Conservation (phyloP, 2,329 filamentous ascomycete species). For the Myriosclerotinia duriaeana region DNA sequence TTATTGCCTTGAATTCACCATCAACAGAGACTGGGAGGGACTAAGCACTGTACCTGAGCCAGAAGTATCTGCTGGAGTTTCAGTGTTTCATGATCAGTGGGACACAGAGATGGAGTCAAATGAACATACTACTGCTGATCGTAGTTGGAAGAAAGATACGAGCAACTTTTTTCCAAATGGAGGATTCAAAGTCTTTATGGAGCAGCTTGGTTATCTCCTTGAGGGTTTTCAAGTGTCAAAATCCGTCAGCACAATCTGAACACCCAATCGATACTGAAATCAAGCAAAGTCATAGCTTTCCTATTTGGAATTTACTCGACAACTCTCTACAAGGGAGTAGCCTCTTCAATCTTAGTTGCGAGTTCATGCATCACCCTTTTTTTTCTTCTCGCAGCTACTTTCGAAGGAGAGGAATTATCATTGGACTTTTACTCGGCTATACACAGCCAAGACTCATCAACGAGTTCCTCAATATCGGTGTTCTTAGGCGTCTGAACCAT, state of each 20-base stretch:
- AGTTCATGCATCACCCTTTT: not conserved
- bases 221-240: not conserved
- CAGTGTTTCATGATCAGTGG: slow-evolving; percentile 38
- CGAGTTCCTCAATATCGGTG: not conserved
- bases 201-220: not conserved
- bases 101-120: slow-evolving; percentile 36
- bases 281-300: not conserved
- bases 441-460: not conserved
- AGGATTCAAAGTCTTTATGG: slow-evolving; percentile 32
- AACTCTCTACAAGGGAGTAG: not conserved
- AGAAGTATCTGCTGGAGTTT: slow-evolving; percentile 32
- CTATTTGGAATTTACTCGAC: not conserved
- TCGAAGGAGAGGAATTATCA: slow-evolving; percentile 5
- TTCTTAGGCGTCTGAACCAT: not conserved
- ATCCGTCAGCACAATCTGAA: not conserved
- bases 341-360: not conserved
- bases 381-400: not conserved
- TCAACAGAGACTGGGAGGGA: slow-evolving; percentile 38
- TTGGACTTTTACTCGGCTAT: not conserved
- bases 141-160: slow-evolving; percentile 33
- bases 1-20: slow-evolving; percentile 37
- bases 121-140: slow-evolving; percentile 28
- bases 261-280: not conserved
- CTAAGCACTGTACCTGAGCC: slow-evolving; percentile 31
- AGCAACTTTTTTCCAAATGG: slow-evolving; percentile 32